phyloP scores from a whole-genome alignment of 345 rosid genomes.

The Eucalyptus pauciflora region DNA sequence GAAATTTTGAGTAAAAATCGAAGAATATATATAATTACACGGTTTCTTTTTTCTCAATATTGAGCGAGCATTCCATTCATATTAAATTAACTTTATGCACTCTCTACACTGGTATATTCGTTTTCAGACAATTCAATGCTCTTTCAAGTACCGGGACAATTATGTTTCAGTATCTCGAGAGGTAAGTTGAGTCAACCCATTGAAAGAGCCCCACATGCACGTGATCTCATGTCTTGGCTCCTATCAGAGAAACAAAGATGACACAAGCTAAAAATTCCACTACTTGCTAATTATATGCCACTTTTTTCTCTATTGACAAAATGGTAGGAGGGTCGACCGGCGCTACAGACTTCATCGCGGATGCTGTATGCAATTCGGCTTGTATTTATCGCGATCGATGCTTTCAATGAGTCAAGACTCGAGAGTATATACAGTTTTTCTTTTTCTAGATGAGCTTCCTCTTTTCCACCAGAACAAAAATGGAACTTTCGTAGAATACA shows the following conservation, averaged over 20 bases:
- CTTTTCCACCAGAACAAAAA: neutral
- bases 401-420: neutral
- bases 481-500: neutral
- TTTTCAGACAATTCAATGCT: neutral
- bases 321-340: neutral
- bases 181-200: neutral
- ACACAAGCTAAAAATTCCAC: neutral
- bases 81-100: neutral
- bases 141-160: neutral
- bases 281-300: neutral
- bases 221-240: neutral
- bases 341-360: neutral
- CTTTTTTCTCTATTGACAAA: neutral
- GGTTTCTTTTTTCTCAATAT: neutral
- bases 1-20: no score
- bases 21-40: neutral
- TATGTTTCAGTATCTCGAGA: neutral
- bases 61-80: neutral
- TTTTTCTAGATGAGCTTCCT: neutral
- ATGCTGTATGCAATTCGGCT: neutral
- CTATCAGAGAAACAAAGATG: neutral
- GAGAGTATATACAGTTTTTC: neutral
- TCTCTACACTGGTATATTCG: neutral
- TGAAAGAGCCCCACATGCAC: neutral
- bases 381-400: neutral